Conservation (phyloP, 2,329 filamentous ascomycete species). For the Penicillium sp. region DNA sequence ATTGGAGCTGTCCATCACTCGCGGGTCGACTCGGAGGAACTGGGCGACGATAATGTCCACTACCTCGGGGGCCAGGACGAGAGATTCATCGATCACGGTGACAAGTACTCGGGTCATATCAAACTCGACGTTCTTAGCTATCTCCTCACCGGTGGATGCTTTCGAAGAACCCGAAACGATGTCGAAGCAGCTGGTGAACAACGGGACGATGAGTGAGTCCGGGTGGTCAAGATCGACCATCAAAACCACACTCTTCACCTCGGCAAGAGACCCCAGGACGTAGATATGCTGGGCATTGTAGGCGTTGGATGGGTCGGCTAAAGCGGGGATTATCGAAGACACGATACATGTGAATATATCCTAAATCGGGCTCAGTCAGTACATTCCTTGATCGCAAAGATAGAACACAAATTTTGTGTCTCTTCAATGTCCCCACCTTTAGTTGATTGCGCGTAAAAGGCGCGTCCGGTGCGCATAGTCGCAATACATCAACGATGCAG, state of each 20-base stretch:
- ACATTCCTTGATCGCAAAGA: background rate
- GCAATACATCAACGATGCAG: constrained; percentile 89
- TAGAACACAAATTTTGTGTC: background rate
- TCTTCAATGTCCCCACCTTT: constrained; percentile 60
- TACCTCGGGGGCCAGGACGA: constrained; percentile 72
- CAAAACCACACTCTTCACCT: constrained; percentile 91
- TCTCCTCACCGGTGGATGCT: constrained; percentile 70
- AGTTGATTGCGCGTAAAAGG: constrained; percentile 87
- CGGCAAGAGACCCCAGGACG: constrained; percentile 80
- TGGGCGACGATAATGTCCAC: constrained; percentile 94
- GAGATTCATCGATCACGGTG: constrained; percentile 81
- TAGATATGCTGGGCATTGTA: constrained; percentile 94
- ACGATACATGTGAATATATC: constrained; percentile 92
- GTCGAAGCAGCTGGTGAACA: constrained; percentile 91
- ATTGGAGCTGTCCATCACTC: constrained; percentile 48
- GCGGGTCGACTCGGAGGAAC: constrained; percentile 82
- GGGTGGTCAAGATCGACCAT: constrained; percentile 82
- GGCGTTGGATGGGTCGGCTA: constrained; percentile 80
- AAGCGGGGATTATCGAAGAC: constrained; percentile 74
- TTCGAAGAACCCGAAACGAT: constrained; percentile 78
- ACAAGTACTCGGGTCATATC: constrained; percentile 84
- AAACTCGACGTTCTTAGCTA: constrained; percentile 90
- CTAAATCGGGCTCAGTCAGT: constrained; percentile 43
- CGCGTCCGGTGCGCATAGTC: constrained; percentile 89
- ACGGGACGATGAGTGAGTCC: constrained; percentile 71